Evolutionary conservation across 2,329 filamentous ascomycete species (phyloP).

Genomic region (Coccinonectria pachysandricola): DNA sequence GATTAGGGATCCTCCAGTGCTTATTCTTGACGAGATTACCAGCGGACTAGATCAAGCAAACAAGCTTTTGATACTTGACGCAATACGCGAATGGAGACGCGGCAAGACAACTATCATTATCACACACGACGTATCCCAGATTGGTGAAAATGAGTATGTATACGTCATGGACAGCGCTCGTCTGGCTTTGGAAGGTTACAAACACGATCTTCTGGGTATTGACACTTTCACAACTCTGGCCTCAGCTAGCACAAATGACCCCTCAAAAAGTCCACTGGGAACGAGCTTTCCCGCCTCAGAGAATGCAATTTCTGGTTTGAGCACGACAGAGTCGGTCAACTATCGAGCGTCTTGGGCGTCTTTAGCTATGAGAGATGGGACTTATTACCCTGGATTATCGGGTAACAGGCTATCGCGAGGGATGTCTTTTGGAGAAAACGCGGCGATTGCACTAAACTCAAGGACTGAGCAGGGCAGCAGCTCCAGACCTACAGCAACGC

Average conservation of each 20-base stretch:
- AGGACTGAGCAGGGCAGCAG: not conserved
- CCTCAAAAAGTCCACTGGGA: too few species aligned
- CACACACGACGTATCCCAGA: conserved; percentile 78
- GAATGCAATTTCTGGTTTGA: conserved; percentile 8
- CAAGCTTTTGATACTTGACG: conserved; percentile 57
- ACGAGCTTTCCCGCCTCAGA: conserved; percentile 5
- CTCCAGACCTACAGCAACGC: not conserved
- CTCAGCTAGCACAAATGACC: conserved; percentile 5
- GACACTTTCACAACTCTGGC: conserved; percentile 38
- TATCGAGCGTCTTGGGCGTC: conserved; percentile 8
- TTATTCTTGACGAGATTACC: conserved; percentile 83
- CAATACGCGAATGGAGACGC: conserved; percentile 65
- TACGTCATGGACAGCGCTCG: conserved; percentile 65
- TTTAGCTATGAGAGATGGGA: conserved; percentile 9
- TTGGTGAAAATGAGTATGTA: conserved; percentile 61
- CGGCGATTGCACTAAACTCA: not conserved
- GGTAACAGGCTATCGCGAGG: not conserved
- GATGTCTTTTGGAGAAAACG: not conserved
- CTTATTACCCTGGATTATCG: not conserved
- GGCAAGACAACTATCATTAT: conserved; percentile 87
- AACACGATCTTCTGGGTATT: conserved; percentile 38
- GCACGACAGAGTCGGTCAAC: conserved; percentile 3
- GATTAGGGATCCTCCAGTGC: conserved; percentile 64
- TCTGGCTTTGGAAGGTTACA: conserved; percentile 60
- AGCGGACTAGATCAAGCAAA: conserved; percentile 74